Evolutionary conservation across 2,329 filamentous ascomycete species (phyloP), one percentile per base, ranked within the genome.

Genomic region (Pseudogymnoascus sp.): DNA sequence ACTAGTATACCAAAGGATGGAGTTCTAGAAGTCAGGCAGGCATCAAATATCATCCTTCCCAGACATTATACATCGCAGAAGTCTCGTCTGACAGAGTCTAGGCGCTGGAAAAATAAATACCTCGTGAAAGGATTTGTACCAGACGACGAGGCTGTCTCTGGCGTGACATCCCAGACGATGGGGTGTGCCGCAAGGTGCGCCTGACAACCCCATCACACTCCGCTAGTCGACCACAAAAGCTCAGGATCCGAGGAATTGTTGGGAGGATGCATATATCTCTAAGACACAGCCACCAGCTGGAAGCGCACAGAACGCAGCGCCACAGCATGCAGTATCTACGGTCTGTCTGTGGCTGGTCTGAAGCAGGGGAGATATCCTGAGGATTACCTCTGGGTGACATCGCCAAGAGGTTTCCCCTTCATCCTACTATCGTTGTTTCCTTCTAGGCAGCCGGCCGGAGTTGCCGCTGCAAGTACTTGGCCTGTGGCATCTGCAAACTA

Each of bases 111-210:
- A 54, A 54, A 31, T 28, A 54, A 54, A 54, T 54, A 54, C 48
- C 25, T 54, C 48, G 48, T 54, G 48, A 31, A 31, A 19, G 25
- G 25, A 31, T 54, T 54, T 31, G 48, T 54, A 54, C 48, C 48
- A 54, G 48, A 54, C 48, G 48, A 54, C 48, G 48, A 54, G 48
- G 48, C 48, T 54, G 48, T 54, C 48, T 54, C 23, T 31, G 48
- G 25, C 48, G 48, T 54, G 48, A 54, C 48, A 54, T 31, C 48
- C n/a, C 25, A 16, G 1, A 31, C 48, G n/a, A 31, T 54, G 25
- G 48, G 48, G 48, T 54, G 48, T 54, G 48, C 48, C 25, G 48
- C 48, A 31, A 19, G 16, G 48, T 19, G 48, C 48, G 48, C 48
- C 48, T 54, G 48, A 54, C 48, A 54, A 54, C 48, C 48, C 23